Conservation (phyloP, 257 asterid genomes). For the Solanum tarapatanum region DNA sequence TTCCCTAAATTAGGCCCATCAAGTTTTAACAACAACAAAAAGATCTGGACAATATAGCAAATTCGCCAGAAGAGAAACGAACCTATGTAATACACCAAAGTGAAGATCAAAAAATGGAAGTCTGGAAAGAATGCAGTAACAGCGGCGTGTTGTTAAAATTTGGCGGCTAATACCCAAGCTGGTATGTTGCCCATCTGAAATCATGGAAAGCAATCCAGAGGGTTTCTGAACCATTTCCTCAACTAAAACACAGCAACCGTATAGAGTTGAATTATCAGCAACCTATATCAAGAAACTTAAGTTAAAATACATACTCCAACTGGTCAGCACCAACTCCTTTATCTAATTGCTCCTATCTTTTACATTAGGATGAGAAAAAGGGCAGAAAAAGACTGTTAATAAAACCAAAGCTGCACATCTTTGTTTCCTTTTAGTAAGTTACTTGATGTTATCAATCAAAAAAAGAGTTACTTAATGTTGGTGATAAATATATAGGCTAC, state of each 20-base stretch:
- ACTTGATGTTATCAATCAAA: neutral
- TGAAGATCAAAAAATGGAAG: conserved; percentile 93
- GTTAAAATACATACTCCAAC: neutral
- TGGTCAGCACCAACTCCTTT: neutral
- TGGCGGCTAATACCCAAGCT: conserved; percentile 52
- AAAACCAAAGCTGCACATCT: neutral
- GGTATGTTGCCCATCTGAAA: conserved; percentile 55
- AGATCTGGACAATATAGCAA: neutral
- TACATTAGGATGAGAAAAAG: neutral
- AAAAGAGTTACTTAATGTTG: neutral
- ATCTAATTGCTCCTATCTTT: neutral
- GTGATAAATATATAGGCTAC: neutral
- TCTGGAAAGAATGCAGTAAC: conserved; percentile 94
- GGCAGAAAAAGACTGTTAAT: neutral
- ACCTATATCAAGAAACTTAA: conserved; percentile 35
- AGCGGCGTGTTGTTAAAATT: conserved; percentile 83
- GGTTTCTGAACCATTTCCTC: conserved; percentile 92
- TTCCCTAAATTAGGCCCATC: neutral
- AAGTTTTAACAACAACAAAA: neutral
- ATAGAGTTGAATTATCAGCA: conserved; percentile 91
- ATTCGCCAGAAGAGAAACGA: neutral
- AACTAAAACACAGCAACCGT: conserved; percentile 96
- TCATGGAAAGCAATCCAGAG: conserved; percentile 75
- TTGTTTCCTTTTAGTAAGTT: neutral
- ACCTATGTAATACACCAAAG: conserved; percentile 92